These are phyloP conservation scores for Mucor lusitanicus DNA, from an alignment of 371 early-diverging fungal species.

Conservation along the genomic window DNA sequence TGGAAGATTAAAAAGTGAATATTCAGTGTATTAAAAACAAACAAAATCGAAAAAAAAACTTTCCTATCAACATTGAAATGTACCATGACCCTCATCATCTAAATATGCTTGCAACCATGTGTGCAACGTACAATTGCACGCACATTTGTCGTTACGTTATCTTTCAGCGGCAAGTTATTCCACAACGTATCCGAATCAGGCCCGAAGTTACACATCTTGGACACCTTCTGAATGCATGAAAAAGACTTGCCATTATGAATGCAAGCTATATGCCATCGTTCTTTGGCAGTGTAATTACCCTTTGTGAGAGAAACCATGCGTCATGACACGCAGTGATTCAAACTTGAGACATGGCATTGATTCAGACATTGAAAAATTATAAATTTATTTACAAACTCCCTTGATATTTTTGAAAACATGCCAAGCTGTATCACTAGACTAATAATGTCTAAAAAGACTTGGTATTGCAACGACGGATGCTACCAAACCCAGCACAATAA, in stretches of 20 bases:
- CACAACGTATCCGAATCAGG: not conserved
- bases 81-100: not conserved
- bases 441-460: constrained; percentile 6
- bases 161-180: not conserved
- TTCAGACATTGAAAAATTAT: not conserved
- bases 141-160: not conserved
- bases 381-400: constrained; percentile 12
- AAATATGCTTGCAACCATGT: not conserved
- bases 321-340: not conserved
- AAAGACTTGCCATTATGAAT: not conserved
- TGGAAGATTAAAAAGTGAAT: no score
- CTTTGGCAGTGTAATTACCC: not conserved
- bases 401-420: not conserved
- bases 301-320: not conserved
- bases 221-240: not conserved
- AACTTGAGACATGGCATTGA: not conserved
- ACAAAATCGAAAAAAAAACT: not conserved
- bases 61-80: not conserved
- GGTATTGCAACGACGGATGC: constrained; percentile 1
- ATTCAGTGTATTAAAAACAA: not conserved
- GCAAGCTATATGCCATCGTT: not conserved
- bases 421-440: not conserved
- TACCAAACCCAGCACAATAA: not conserved
- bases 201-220: not conserved
- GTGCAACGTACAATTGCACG: not conserved